Evolutionary conservation across 305 asterid species (phyloP), one percentile per base, ranked within the genome.

Genomic region (Fraxinus xanthoxyloides): DNA sequence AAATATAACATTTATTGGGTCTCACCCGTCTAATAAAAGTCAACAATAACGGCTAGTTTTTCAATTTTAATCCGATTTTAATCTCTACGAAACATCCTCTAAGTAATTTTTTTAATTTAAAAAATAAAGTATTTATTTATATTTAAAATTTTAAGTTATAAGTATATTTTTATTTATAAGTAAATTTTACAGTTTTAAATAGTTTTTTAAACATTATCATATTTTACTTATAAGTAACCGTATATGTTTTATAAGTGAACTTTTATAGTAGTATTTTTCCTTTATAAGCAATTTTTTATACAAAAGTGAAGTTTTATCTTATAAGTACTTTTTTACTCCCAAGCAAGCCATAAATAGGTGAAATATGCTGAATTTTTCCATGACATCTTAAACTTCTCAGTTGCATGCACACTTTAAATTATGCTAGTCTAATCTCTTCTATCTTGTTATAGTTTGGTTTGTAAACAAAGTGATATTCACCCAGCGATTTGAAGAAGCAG

Each of bases 381-480:
- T 21, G 26, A 19, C 72, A 63, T 63, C 17, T 21, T 23, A 24
- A 65, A 26, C 35, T 65, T 65, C 7, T 65, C 19, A 0, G 19
- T 5, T 65, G 35, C 35, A 10, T 65, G 73, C 35, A 65, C 35
- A 65, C n/a, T 24, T 26, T 28, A 65, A 4, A 28, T 65, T 65
- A 1, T 10, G 34, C 17, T 65, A 10, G 1, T 65, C 32, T 63
- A 63, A 61, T 8, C 28, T 61, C 31, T 61, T 51, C 46, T 51
- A 9, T 15, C n/a, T 76, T 46, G 46, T 34, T 32, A 77, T 75
- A 17, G 72, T 69, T 77, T 79, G 84, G 85, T 73, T 77, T 84
- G 73, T 65, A 26, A 24, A 63, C 65, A 63, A 63, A 63, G 32
- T 23, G 32, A 61, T 61, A 54, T 59, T 63, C 19, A 65, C 19